phyloP scores from a whole-genome alignment of 306 rosid species.

The Alnus rubra region DNA sequence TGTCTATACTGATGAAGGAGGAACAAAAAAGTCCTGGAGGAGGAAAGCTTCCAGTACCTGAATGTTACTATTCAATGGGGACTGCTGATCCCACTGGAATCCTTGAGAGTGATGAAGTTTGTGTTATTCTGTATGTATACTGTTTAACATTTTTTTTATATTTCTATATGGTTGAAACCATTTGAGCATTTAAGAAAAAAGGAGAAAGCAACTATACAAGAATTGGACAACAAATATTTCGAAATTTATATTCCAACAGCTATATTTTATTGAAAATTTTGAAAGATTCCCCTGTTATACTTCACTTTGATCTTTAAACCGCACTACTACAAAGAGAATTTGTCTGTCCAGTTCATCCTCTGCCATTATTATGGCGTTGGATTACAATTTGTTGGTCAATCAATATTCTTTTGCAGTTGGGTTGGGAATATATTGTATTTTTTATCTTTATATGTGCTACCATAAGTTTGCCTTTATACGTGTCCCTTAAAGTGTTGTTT shows the following conservation, averaged over 20 bases:
- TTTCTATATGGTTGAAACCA: not conserved
- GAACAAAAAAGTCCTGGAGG: slow-evolving; percentile 44
- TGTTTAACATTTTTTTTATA: not conserved
- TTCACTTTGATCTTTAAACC: not conserved
- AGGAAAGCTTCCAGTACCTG: slow-evolving; percentile 55
- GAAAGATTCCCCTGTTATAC: not conserved
- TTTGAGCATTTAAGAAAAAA: not conserved
- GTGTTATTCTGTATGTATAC: slow-evolving; percentile 65
- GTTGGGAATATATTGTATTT: not conserved
- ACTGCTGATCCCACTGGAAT: slow-evolving; percentile 75
- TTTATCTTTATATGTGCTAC: not conserved
- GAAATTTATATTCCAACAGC: not conserved
- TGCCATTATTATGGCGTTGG: too few relatives aligned
- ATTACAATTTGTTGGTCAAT: not conserved
- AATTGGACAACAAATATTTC: slow-evolving; percentile 1
- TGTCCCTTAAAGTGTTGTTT: not conserved
- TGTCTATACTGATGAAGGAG: slow-evolving; percentile 40
- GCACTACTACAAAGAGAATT: not conserved
- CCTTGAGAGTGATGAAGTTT: slow-evolving; percentile 59
- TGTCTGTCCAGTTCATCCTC: not conserved
- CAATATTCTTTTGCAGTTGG: not conserved
- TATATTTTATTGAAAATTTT: not conserved
- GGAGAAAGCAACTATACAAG: not conserved
- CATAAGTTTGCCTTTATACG: not conserved
- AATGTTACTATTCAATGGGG: slow-evolving; percentile 73